A percentile compares a stretch with the other conserved stretches of the same genome.
These are phyloP conservation scores for Arthrobotrys entomopaga DNA, from an alignment of 2,329 filamentous ascomycete genomes.

Conservation along the genomic window DNA sequence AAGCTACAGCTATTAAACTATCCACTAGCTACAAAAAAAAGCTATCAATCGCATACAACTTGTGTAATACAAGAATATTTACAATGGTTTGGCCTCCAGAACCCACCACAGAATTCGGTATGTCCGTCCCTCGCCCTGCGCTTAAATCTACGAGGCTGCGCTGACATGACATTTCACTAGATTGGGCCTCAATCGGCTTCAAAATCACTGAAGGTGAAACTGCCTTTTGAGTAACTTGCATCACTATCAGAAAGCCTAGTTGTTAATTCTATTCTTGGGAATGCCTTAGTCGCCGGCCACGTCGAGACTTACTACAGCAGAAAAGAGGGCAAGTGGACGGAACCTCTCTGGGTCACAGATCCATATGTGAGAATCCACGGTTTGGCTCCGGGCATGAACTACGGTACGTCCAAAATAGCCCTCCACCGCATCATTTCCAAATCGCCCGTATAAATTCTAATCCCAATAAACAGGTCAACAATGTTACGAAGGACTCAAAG, in stretches of 20 bases:
- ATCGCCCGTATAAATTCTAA: conserved; percentile 14
- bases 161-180: conserved; percentile 63
- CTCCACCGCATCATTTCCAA: background rate
- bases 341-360: conserved; percentile 80
- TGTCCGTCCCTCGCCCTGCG: background rate
- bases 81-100: conserved; percentile 52
- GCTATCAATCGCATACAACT: background rate
- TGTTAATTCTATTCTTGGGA: conserved; percentile 1
- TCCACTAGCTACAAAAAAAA: conserved; percentile 11
- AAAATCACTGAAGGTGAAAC: conserved; percentile 84
- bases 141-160: background rate
- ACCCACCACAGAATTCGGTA: conserved; percentile 47
- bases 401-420: conserved; percentile 65
- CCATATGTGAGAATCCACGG: conserved; percentile 90
- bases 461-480: conserved; percentile 72
- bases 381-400: conserved; percentile 95
- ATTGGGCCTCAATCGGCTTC: conserved; percentile 95
- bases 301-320: conserved; percentile 85
- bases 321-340: conserved; percentile 78
- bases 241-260: conserved; percentile 20
- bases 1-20: conserved; percentile 7
- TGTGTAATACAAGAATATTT: background rate
- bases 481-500: conserved; percentile 96
- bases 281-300: conserved; percentile 83
- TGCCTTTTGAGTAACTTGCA: background rate